Evolutionary conservation across 2,329 filamentous ascomycete species (phyloP), one percentile per base, ranked within the genome.

Genomic region (Colletotrichum gigasporum): DNA sequence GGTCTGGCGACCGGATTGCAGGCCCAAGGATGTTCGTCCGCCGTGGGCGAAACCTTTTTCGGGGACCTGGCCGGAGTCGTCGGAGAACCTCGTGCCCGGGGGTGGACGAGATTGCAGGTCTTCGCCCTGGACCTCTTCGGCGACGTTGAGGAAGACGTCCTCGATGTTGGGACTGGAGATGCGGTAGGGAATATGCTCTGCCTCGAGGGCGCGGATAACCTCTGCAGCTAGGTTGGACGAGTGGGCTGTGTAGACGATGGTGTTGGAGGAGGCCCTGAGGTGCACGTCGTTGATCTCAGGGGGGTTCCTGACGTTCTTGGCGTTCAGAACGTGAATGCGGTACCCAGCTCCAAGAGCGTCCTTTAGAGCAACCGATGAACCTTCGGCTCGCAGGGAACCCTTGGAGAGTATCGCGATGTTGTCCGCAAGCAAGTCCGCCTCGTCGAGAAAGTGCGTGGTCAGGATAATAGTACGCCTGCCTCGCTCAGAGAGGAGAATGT

Each of bases 151-250:
- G 75, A 97, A 97, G 0, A 97, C 94, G 69, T 97, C 94, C 74
- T 97, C 94, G 35, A 97, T 94, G 0, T 93, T 96, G 1, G 94
- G 94, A 0, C 93, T 93, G 14, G 91, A 91, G 69, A 97, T 91
- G 57, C 94, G 89, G 74, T 97, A 97, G 60, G 96, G 91, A 34
- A 96, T 84, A 0, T 88, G 87, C 1, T 83, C 80, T 1, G 81
- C 77, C 73, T 97, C 91, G 1, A 97, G 82, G 5, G 83, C 75
- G 41, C 85, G 83, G 66, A 97, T 91, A 42, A 95, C 90, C 2
- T 83, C 77, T 0, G 92, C 91, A 0, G 93, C 92, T 41, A 90
- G 82, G 14, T 82, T 80, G 1, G 93, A 96, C 4, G 90, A 85
- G 0, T 87, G 80, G 0, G 94, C 87, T 44, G 88, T 84, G 72